Evolutionary conservation across 106 monocot genomes (phyloP), one percentile per base, ranked within the genome.

Genomic region (Posidonia australis): DNA sequence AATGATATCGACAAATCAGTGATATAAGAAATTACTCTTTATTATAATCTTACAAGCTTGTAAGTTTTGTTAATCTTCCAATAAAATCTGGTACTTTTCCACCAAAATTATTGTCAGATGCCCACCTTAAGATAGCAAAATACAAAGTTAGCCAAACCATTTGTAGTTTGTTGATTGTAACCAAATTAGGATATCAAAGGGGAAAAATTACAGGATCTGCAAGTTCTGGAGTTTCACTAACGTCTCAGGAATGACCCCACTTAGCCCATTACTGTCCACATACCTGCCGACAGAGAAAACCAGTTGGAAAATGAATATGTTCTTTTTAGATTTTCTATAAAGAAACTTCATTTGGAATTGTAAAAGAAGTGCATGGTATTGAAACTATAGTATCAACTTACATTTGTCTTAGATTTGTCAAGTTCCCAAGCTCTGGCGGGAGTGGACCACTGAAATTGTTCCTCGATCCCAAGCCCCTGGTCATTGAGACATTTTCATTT

Each of bases 361-460:
- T n/a, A 44, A 12, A 43, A 49, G n/a, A n/a, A 49, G 48, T 14
- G 14, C 30, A 58, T 58, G 25, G 1, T 18, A 31, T 5, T 22
- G 3, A 30, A 59, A 16, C 59, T 28, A 30, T 5, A 13, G 10
- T 16, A 0, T 5, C 13, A 18, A 54, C 63, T 56, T 64, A 45
- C 72, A 64, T 10, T 28, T 64, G 13, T 28, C 64, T 52, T 27
- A 72, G 41, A 53, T 46, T 65, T 54, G 24, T 24, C 54, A 72
- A n/a, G 19, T 64, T 72, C 17, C 72, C 72, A 28, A 72, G 29
- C 54, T 72, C 72, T 11, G 64, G 62, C 4, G 72, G 72, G 2
- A 72, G 46, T 25, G 64, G 16, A 27, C 72, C 72, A 62, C 54
- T 72, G 43, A 64, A 72, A 44, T 72, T 64, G 54, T 72, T 72